These are phyloP conservation scores for Hypsizygus marmoreus DNA, from an alignment of 768 basidiomycete species.

Conservation along the genomic window DNA sequence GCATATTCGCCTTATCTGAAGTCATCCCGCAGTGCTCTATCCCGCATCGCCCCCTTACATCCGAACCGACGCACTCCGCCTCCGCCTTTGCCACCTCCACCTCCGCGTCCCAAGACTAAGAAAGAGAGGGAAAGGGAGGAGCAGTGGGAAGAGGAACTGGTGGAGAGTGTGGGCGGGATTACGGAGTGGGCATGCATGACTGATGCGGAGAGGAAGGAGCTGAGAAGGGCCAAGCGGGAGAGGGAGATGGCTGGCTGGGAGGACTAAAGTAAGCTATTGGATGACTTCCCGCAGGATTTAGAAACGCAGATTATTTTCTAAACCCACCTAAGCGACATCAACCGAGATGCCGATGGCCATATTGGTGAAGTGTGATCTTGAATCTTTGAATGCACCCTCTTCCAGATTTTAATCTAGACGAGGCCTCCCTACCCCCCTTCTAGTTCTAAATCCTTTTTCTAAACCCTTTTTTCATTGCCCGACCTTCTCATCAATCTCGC, in stretches of 20 bases:
- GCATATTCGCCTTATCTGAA: constrained; percentile 70
- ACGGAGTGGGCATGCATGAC: constrained; percentile 51
- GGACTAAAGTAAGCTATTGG: constrained; percentile 28
- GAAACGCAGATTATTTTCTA: too few species aligned
- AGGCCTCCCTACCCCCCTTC: too few species aligned
- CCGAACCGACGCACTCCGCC: constrained; percentile 74
- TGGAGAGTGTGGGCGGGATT: constrained; percentile 73
- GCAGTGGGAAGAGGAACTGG: constrained; percentile 77
- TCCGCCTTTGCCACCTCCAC: constrained; percentile 68
- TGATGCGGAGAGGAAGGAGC: constrained; percentile 50
- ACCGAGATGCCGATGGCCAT: too few species aligned
- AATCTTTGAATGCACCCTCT: not conserved
- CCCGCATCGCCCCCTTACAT: constrained; percentile 75
- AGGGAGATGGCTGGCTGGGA: constrained; percentile 65
- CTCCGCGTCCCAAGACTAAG: constrained; percentile 77
- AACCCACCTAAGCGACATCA: too few species aligned
- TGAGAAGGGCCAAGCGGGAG: constrained; percentile 64
- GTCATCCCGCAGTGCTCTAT: constrained; percentile 60
- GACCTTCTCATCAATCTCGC: too few species aligned
- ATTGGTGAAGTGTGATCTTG: too few species aligned
- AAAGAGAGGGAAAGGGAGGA: constrained; percentile 78
- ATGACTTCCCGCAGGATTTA: too few species aligned
- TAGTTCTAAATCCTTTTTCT: too few species aligned
- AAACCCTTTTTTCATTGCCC: too few species aligned
- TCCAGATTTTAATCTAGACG: not conserved